phyloP scores from a whole-genome alignment of 192 early-diverging fungal genomes.

The Ambispora gerdemannii region DNA sequence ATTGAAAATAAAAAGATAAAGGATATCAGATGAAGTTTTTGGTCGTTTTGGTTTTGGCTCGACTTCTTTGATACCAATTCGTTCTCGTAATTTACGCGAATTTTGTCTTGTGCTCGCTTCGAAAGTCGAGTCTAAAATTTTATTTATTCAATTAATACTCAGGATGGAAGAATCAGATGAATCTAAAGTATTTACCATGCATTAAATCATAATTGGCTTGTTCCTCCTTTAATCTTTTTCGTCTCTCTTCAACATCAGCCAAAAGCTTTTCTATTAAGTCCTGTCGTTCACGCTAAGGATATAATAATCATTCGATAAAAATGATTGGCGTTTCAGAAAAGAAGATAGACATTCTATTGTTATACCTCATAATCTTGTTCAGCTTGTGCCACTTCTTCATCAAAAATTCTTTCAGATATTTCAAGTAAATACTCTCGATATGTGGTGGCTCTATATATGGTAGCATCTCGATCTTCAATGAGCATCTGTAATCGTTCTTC shows the following conservation, averaged over 20 bases:
- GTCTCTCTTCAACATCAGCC: slow-evolving; percentile 67
- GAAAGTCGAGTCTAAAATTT: neutral
- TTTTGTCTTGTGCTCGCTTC: neutral
- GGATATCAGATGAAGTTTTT: neutral
- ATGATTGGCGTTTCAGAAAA: neutral
- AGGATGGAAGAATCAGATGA: neutral
- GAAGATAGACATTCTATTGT: neutral
- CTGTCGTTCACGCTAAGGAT: slow-evolving; percentile 53
- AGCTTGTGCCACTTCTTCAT: slow-evolving; percentile 49
- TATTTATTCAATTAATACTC: no score
- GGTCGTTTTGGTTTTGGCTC: slow-evolving; percentile 13
- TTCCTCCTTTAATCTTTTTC: slow-evolving; percentile 71
- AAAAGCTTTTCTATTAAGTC: slow-evolving; percentile 67
- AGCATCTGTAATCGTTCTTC: slow-evolving; percentile 55
- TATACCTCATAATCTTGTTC: slow-evolving; percentile 59
- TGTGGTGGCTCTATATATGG: slow-evolving; percentile 48
- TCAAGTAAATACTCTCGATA: slow-evolving; percentile 64
- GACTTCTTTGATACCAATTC: neutral
- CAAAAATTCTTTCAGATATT: slow-evolving; percentile 55
- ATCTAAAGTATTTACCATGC: slow-evolving; percentile 37
- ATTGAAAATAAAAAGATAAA: neutral
- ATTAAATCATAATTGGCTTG: slow-evolving; percentile 70
- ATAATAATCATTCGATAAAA: neutral
- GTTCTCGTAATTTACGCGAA: neutral
- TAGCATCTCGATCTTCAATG: slow-evolving; percentile 49